Conservation (phyloP, 306 rosid species). For the Trichosanthes cucumerina region DNA sequence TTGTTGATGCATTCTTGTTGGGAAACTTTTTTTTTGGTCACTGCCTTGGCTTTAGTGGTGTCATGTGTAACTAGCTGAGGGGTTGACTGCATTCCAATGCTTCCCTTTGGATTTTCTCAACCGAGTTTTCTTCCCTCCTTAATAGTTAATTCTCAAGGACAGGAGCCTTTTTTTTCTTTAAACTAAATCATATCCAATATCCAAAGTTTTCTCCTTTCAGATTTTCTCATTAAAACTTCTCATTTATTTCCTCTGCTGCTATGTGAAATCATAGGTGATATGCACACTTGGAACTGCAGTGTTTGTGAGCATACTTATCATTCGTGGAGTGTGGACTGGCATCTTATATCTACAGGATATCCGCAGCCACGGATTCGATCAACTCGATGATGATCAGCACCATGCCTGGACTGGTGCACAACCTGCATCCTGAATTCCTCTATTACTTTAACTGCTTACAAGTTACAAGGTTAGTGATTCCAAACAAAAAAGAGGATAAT, state of each 20-base stretch:
- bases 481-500: not conserved
- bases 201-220: not conserved
- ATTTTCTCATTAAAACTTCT: not conserved
- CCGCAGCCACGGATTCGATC: slow-evolving; percentile 22
- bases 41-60: not conserved
- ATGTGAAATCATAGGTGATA: slow-evolving; percentile 34
- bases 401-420: slow-evolving; percentile 43
- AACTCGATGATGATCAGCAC: slow-evolving; percentile 32
- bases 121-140: not conserved
- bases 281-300: slow-evolving; percentile 69
- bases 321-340: slow-evolving; percentile 71
- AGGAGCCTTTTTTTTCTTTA: too few relatives aligned
- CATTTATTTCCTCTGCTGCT: not conserved
- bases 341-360: slow-evolving; percentile 43
- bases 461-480: not conserved
- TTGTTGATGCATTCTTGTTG: not conserved
- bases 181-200: not conserved
- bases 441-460: not conserved
- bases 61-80: not conserved
- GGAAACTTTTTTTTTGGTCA: not conserved
- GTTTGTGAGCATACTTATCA: slow-evolving; percentile 60
- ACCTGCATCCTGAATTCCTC: slow-evolving; percentile 35
- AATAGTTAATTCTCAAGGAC: too few relatives aligned
- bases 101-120: not conserved
- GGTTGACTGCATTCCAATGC: not conserved